Conservation (phyloP, 2,329 filamentous ascomycete genomes). For the Neonectria hederae region DNA sequence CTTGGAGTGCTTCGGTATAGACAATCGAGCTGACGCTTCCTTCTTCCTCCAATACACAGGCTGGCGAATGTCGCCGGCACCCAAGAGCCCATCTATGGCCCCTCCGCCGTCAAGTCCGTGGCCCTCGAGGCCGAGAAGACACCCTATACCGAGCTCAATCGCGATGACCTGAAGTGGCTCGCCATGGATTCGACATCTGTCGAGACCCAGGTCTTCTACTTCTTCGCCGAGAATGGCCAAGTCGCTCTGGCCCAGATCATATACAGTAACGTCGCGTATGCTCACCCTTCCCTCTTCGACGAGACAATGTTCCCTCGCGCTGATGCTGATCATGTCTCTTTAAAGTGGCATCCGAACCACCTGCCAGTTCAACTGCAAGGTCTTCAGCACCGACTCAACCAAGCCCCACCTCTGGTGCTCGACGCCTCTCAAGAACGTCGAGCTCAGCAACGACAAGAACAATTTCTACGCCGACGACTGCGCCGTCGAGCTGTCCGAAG, state of each 20-base stretch:
- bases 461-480: conserved; percentile 88
- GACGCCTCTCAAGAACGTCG: conserved; percentile 78
- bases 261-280: conserved; percentile 96
- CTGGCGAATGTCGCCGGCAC: conserved; percentile 88
- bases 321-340: conserved; percentile 28
- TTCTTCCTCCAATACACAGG: conserved; percentile 53
- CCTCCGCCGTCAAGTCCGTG: conserved; percentile 86
- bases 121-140: conserved; percentile 80
- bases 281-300: conserved; percentile 15
- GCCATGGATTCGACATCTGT: conserved; percentile 85
- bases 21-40: conserved; percentile 31
- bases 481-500: conserved; percentile 85
- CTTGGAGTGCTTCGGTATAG: neutral
- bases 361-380: conserved; percentile 92
- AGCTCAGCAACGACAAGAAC: conserved; percentile 84
- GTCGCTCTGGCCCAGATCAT: conserved; percentile 89
- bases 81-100: conserved; percentile 94
- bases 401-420: conserved; percentile 86
- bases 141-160: conserved; percentile 81
- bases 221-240: conserved; percentile 80
- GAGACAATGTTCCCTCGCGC: neutral
- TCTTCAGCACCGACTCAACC: conserved; percentile 80
- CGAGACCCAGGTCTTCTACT: conserved; percentile 95
- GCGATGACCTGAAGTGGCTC: conserved; percentile 84
- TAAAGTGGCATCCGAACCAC: conserved; percentile 87